phyloP scores from a whole-genome alignment of 768 basidiomycete species.

The Termitomyces titanicus region DNA sequence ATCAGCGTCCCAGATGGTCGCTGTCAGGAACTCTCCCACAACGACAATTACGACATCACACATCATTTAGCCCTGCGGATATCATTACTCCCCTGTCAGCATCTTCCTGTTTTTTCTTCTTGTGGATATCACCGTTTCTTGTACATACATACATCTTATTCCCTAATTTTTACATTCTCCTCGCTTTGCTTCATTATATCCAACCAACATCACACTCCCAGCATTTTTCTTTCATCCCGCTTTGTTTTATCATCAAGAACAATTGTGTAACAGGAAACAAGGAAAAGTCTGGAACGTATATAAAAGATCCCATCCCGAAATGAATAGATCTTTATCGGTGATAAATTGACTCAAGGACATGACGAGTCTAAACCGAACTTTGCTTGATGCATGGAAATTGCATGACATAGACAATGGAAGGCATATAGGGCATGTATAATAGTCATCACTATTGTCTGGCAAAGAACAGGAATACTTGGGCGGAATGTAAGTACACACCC shows the following conservation, averaged over 20 bases:
- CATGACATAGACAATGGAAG: constrained; percentile 3
- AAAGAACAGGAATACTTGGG: constrained; percentile 7
- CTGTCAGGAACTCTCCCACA: constrained; percentile 2
- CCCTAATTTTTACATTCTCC: constrained; percentile 12
- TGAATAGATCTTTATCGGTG: not conserved
- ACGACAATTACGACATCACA: constrained; percentile 10
- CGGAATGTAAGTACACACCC: constrained; percentile 5
- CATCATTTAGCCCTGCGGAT: constrained; percentile 14
- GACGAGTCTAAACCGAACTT: too few relatives aligned
- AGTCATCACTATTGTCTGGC: constrained; percentile 3
- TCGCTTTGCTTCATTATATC: constrained; percentile 18
- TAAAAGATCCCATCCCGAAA: not conserved
- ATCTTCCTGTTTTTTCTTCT: constrained; percentile 2
- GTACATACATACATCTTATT: constrained; percentile 14
- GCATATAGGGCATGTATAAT: constrained; percentile 10
- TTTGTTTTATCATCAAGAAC: constrained; percentile 9
- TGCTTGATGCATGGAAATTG: constrained; percentile 1
- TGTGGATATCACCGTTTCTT: constrained; percentile 12
- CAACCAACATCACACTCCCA: constrained; percentile 5
- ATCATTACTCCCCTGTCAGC: constrained; percentile 7
- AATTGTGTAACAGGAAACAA: constrained; percentile 8
- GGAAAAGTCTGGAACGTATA: constrained; percentile 10
- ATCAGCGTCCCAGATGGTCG: constrained; percentile 6
- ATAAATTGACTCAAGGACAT: too few relatives aligned
- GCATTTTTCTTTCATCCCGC: constrained; percentile 11